Evolutionary conservation across 2,329 filamentous ascomycete species (phyloP).

Genomic region (Xylaria polymorpha): DNA sequence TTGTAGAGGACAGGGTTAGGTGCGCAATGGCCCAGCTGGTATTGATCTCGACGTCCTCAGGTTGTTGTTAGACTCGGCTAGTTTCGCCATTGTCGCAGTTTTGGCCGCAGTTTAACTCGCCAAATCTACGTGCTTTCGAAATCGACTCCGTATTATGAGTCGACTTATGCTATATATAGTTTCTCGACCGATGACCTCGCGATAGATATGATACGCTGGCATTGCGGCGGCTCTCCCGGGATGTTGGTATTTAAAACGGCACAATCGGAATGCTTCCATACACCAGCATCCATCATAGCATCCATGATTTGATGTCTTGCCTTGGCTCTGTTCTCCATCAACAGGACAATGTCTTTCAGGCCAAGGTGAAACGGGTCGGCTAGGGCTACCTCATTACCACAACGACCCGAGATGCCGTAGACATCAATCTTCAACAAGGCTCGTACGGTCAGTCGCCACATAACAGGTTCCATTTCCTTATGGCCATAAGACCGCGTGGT

Average conservation of each 20-base stretch:
- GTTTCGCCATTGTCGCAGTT: neutral
- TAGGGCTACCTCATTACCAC: constrained; percentile 30
- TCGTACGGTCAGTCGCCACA: constrained; percentile 66
- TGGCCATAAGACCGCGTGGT: constrained; percentile 53
- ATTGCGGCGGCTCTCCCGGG: constrained; percentile 57
- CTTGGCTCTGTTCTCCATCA: constrained; percentile 64
- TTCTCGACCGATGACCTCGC: constrained; percentile 65
- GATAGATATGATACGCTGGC: constrained; percentile 64
- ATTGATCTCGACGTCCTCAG: neutral
- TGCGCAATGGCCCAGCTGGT: neutral
- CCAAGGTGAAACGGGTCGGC: constrained; percentile 56
- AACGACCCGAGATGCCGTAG: constrained; percentile 59
- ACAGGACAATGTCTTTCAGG: constrained; percentile 64
- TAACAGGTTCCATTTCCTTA: constrained; percentile 60
- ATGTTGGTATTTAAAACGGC: constrained; percentile 46
- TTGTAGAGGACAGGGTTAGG: neutral
- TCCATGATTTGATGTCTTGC: constrained; percentile 64
- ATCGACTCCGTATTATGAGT: neutral
- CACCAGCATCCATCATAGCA: constrained; percentile 56
- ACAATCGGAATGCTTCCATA: constrained; percentile 45
- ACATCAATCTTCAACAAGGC: constrained; percentile 68
- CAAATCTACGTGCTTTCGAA: neutral
- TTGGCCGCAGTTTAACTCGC: neutral
- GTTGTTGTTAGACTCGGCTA: neutral
- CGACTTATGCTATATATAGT: constrained; percentile 63